phyloP scores from a whole-genome alignment of 441 rosid genomes.

The Pelargonium citronellum region DNA sequence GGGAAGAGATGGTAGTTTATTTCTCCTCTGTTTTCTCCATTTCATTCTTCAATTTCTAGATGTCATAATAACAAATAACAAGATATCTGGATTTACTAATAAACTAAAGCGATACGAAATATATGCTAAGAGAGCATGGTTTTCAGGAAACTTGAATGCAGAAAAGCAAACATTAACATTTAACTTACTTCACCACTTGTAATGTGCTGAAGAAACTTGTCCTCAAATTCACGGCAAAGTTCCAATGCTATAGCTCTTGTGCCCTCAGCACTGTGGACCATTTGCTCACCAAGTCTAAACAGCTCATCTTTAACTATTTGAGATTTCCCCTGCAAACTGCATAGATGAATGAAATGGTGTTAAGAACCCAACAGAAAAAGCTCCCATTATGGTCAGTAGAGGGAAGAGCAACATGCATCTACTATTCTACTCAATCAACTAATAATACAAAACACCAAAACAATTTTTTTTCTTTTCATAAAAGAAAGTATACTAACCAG shows the following conservation, averaged over 20 bases:
- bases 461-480: too few relatives aligned
- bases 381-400: neutral
- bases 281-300: constrained; percentile 74
- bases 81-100: neutral
- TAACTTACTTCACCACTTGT: constrained; percentile 72
- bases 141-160: constrained; percentile 1
- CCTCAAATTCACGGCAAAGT: constrained; percentile 97
- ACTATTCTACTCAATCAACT: neutral
- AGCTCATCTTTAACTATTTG: constrained; percentile 79
- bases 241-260: constrained; percentile 92
- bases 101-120: neutral
- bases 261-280: constrained; percentile 82
- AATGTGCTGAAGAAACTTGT: constrained; percentile 81
- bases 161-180: neutral
- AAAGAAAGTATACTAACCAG: too few relatives aligned
- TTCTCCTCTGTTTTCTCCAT: neutral
- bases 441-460: too few relatives aligned
- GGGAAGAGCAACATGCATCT: neutral
- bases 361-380: neutral
- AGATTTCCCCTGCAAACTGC: constrained; percentile 86
- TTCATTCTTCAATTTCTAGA: constrained; percentile 5
- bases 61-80: neutral
- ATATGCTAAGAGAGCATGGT: neutral
- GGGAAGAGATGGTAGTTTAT: neutral
- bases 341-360: constrained; percentile 11